A percentile compares a stretch with the other conserved stretches of the same genome.
Evolutionary conservation across 371 early-diverging fungal species (phyloP).

Genomic region (Actinomortierella wolfii): DNA sequence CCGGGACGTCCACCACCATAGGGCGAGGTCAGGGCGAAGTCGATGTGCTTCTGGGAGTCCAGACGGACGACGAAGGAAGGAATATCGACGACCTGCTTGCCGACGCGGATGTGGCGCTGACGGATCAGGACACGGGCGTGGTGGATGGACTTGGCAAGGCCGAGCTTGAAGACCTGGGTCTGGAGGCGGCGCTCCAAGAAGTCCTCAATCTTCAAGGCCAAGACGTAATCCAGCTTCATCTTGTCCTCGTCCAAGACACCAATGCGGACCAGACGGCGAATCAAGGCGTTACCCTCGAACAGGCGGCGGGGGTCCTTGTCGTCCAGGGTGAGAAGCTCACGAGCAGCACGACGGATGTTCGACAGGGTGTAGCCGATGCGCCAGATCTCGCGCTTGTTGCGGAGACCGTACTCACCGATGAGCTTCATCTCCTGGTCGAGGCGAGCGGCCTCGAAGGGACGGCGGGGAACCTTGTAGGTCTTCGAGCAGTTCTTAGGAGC

Average conservation of each 20-base stretch:
- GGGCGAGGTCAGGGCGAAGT: conserved; percentile 97
- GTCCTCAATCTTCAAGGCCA: conserved; percentile 97
- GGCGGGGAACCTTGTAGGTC: conserved; percentile 98
- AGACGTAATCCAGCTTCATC: conserved; percentile 98
- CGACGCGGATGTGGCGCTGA: conserved; percentile 98
- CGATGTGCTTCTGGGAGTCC: conserved; percentile 97
- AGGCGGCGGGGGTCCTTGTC: conserved; percentile 98
- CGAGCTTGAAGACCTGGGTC: conserved; percentile 99
- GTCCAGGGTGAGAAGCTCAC: conserved; percentile 98
- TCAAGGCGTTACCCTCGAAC: conserved; percentile 99
- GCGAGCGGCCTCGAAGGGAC: conserved; percentile 99
- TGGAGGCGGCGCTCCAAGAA: conserved; percentile 99
- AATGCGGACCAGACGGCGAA: conserved; percentile 97
- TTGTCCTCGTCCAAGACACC: conserved; percentile 98
- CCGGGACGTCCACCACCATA: conserved; percentile 99
- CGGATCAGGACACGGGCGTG: conserved; percentile 99
- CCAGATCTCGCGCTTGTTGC: conserved; percentile 99
- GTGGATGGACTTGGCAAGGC: conserved; percentile 99
- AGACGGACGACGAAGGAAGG: conserved; percentile 93
- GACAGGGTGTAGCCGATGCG: conserved; percentile 96
- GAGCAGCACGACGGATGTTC: conserved; percentile 99
- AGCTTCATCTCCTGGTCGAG: conserved; percentile 99
- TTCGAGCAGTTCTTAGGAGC: conserved; percentile 75
- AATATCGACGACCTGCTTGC: conserved; percentile 98
- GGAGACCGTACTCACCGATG: conserved; percentile 98